These are phyloP conservation scores for Saksenaea oblongispora DNA, from an alignment of 371 early-diverging fungal species.

Conservation along the genomic window DNA sequence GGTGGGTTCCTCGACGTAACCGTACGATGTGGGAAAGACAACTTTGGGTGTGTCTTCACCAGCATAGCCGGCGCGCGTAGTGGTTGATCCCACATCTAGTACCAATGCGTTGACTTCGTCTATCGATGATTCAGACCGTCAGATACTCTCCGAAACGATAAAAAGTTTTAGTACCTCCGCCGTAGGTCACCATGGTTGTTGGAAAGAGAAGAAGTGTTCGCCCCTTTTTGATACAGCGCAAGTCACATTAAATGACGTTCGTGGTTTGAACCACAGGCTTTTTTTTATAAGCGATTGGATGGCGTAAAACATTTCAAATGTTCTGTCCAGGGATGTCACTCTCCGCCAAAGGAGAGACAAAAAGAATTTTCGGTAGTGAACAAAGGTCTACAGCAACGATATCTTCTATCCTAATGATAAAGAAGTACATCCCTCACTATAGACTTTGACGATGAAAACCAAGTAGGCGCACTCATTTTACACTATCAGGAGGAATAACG, in stretches of 20 bases:
- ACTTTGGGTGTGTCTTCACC: slow-evolving; percentile 93
- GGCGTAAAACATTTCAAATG: too few species aligned
- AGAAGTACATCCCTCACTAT: too few species aligned
- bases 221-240: not conserved
- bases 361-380: too few species aligned
- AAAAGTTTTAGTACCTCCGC: slow-evolving; percentile 60
- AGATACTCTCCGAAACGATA: not conserved
- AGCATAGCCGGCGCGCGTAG: slow-evolving; percentile 92
- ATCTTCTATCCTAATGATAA: too few species aligned
- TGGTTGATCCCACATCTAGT: slow-evolving; percentile 87
- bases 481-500: too few species aligned
- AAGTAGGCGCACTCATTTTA: too few species aligned
- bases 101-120: slow-evolving; percentile 95
- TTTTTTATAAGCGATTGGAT: too few species aligned
- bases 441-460: too few species aligned
- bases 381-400: too few species aligned
- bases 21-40: slow-evolving; percentile 75
- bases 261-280: too few species aligned
- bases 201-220: not conserved
- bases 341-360: too few species aligned
- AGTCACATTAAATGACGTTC: slow-evolving; percentile 4
- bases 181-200: slow-evolving; percentile 74
- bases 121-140: slow-evolving; percentile 24
- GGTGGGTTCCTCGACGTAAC: slow-evolving; percentile 28
- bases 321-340: too few species aligned